A percentile compares a stretch with the other conserved stretches of the same genome.
phyloP scores from a whole-genome alignment of 1,284 basidiomycete genomes.

The Inonotus obliquus region DNA sequence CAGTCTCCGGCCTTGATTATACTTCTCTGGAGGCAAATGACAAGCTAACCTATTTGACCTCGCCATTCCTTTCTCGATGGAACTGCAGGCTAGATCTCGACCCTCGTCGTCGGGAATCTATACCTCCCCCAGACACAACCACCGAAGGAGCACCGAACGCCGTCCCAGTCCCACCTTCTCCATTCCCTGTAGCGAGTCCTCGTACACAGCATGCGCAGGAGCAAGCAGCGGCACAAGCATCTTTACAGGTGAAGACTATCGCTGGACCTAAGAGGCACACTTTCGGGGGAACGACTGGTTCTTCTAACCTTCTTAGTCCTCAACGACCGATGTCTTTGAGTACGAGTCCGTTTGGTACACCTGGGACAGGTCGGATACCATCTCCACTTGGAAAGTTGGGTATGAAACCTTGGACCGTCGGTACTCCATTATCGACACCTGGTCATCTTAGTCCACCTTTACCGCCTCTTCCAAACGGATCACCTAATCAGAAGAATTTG shows the following conservation, averaged over 20 bases:
- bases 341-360: conserved; percentile 35
- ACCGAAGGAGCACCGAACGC: conserved; percentile 37
- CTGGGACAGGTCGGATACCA: conserved; percentile 27
- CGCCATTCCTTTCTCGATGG: conserved; percentile 77
- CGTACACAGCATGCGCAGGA: conserved; percentile 14
- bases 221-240: conserved; percentile 1
- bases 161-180: conserved; percentile 69
- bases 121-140: conserved; percentile 13
- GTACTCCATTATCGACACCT: conserved; percentile 17
- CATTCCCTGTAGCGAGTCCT: conserved; percentile 47
- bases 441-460: conserved; percentile 21
- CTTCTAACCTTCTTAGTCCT: conserved; percentile 7
- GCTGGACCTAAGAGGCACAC: conserved; percentile 60
- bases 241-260: background rate
- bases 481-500: conserved; percentile 4
- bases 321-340: conserved; percentile 16
- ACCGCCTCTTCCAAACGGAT: conserved; percentile 27
- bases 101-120: conserved; percentile 30
- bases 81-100: conserved; percentile 82
- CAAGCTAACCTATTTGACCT: conserved; percentile 52
- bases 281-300: conserved; percentile 30
- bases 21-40: conserved; percentile 6
- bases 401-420: conserved; percentile 37
- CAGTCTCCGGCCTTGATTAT: conserved; percentile 12
- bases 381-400: conserved; percentile 21